Conservation (phyloP, 2,329 filamentous ascomycete species). For the Acephala macrosclerotiorum region DNA sequence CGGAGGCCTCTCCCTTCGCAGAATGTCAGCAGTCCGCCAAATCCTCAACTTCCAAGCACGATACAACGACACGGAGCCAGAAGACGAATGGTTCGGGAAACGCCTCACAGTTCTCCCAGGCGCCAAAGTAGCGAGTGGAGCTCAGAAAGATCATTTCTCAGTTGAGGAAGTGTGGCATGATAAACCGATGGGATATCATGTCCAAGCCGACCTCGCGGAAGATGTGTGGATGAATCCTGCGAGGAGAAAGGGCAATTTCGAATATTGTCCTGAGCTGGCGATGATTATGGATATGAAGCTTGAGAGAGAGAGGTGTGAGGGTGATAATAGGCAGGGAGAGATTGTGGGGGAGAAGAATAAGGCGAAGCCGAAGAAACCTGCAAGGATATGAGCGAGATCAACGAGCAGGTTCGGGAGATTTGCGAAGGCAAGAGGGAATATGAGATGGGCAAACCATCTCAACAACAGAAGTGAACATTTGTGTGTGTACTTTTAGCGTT, state of each 20-base stretch:
- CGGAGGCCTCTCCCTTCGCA: slow-evolving; percentile 61
- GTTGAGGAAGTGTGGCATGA: slow-evolving; percentile 58
- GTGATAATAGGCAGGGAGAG: slow-evolving; percentile 38
- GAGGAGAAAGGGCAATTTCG: slow-evolving; percentile 56
- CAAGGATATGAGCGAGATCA: neutral
- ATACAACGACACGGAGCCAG: slow-evolving; percentile 57
- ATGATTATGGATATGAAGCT: slow-evolving; percentile 65
- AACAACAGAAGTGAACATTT: slow-evolving; percentile 12
- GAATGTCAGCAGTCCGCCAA: slow-evolving; percentile 57
- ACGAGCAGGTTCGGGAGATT: neutral
- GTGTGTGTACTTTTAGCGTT: slow-evolving; percentile 32
- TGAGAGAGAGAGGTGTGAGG: slow-evolving; percentile 54
- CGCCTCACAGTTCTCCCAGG: slow-evolving; percentile 56
- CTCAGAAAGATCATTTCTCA: slow-evolving; percentile 51
- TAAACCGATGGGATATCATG: slow-evolving; percentile 62
- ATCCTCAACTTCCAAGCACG: slow-evolving; percentile 58
- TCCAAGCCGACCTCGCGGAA: slow-evolving; percentile 52
- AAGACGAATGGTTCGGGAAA: slow-evolving; percentile 63
- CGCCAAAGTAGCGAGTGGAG: slow-evolving; percentile 53
- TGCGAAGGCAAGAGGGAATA: neutral
- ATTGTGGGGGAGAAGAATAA: slow-evolving; percentile 24
- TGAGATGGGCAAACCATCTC: slow-evolving; percentile 5
- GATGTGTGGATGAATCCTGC: slow-evolving; percentile 55
- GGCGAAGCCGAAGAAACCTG: neutral
- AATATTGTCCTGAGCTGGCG: slow-evolving; percentile 63